Base-by-base conservation (phyloP, 2,329 filamentous ascomycete species). In the Calonectria montana region DNA sequence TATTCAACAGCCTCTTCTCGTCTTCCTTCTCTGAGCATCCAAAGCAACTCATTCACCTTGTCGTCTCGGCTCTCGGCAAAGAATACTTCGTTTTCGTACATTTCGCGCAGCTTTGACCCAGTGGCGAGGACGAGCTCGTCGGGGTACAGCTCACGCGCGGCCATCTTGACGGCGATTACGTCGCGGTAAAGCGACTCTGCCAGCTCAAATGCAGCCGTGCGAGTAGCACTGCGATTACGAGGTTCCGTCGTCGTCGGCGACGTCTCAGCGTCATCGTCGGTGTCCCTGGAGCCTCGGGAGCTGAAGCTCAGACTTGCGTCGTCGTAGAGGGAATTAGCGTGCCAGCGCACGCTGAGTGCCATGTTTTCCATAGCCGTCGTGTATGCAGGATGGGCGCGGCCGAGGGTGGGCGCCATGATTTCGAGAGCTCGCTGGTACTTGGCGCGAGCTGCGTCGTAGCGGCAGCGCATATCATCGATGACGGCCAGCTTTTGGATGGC, bases 31-130 rank as follows among this genome's bases (percentile, higher is more conserved):
- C 63, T 66, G 13, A 70, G 23, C 37, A 63, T 55, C 21, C 35
- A n/a, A 45, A 67, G 45, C 43, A 70, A 27, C 48, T 57, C 55
- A 23, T n/a, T 47, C 13, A 77, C 67, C 55, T 76, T 79, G 25
- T 75, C 73, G n/a, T 31, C 72, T 6, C 77, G 69, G 4, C 69
- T 73, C 18, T 70, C 63, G 15, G 75, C 75, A 27, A 77, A 81
- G 53, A 79, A 80, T 3, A 64, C 55, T 50, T 80, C 79, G 21
- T 74, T 76, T 62, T 80, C 77, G 48, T 80, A 80, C 79, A 80
- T 80, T 66, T 81, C 77, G 18, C 70, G 70, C 62, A 80, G 50
- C 68, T 80, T 76, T 4, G 74, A 75, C 9, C 71, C 77, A 12
- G 79, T 80, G 12, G 68, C 67, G 47, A 78, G 12, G 18, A 80